Percentiles rank a stretch among this genome's conserved stretches.
Evolutionary conservation across 306 rosid species (phyloP).

Genomic region (Cucurbita ficifolia): DNA sequence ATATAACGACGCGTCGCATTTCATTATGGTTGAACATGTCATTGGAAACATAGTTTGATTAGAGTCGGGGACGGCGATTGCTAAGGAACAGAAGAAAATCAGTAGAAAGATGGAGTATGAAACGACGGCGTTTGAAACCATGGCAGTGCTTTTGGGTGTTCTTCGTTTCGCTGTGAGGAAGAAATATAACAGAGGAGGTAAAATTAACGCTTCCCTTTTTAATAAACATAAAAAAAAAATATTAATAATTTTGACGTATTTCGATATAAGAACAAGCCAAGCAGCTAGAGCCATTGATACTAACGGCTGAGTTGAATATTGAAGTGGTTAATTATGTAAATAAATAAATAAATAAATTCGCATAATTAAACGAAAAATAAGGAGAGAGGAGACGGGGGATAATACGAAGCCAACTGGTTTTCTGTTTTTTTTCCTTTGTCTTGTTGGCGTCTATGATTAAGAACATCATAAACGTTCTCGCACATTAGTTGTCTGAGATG

Average conservation of each 20-base stretch:
- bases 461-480: neutral
- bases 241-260: neutral
- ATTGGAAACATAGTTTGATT: conserved; percentile 24
- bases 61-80: neutral
- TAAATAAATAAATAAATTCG: too few relatives aligned
- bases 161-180: conserved; percentile 9
- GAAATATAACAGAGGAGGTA: neutral
- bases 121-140: conserved; percentile 30
- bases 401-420: neutral
- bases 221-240: too few relatives aligned
- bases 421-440: neutral
- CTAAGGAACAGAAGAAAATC: neutral
- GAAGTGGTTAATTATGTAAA: neutral
- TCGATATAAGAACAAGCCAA: neutral
- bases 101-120: conserved; percentile 21
- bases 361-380: neutral
- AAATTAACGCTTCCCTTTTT: conserved; percentile 8
- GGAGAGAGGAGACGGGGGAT: neutral
- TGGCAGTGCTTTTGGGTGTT: conserved; percentile 21
- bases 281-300: neutral
- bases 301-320: neutral
- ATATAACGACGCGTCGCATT: conserved; percentile 53
- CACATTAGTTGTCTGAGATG: neutral
- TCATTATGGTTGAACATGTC: conserved; percentile 21
- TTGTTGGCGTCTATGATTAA: neutral